Base-by-base conservation (phyloP, 371 early-diverging fungal species). In the Apophysomyces elegans region DNA sequence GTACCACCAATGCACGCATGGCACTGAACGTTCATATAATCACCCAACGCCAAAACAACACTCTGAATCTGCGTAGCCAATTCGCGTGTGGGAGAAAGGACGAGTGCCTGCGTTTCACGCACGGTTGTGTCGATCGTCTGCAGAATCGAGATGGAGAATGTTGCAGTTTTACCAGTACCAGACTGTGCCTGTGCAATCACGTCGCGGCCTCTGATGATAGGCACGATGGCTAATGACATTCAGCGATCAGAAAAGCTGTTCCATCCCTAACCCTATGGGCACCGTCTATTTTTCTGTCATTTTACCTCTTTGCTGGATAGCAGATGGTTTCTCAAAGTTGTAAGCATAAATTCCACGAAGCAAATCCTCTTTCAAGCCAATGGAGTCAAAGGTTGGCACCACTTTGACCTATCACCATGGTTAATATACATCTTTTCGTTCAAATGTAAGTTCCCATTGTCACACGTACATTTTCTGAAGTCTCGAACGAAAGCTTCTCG, bases 101-200 rank as follows among this genome's bases (percentile, higher is more conserved):
- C 90, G 47, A 96, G 84, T 13, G 94, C 95, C 79, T 98, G 98
- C 60, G 92, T 90, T 61, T 87, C 87, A 65, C 85, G 84, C 59
- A 88, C 65, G 45, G 72, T 74, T 14, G 79, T 72, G 76, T 96
- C 94, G 73, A 97, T 87, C 63, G 87, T 85, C 83, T 97, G 96
- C 58, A 98, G 86, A 56, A 94, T 87, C 32, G 92, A 92, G 71
- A 98, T 93, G 56, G 93, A 94, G 88, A 98, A 96, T 50, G 97
- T 96, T 64, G 95, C 98, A 26, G 98, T 98, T 75, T 98, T 98
- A 72, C 99, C 99, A 57, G 98, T 98, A 80, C 99, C 98, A 69
- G 96, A 96, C 77, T 97, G 96, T 39, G 97, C 96, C 81, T 97
- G 97, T 38, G 95, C 95, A 73, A 95, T 95, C 68, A 96, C 94